phyloP scores from a whole-genome alignment of 257 asterid species.

The Solanum medicagineum region DNA sequence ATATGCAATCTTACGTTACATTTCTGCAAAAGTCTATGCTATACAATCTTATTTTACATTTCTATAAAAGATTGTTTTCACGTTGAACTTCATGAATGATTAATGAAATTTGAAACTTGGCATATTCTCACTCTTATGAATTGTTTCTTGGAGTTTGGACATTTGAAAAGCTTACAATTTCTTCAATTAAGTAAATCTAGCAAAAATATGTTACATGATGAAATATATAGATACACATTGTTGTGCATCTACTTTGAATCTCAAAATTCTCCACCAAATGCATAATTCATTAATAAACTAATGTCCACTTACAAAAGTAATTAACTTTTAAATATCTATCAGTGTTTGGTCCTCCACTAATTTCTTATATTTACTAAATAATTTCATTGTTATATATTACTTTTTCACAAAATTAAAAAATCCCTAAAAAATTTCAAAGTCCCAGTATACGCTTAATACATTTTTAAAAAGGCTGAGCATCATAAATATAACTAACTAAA shows the following conservation, averaged over 20 bases:
- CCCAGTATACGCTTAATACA: not conserved
- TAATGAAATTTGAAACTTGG: not conserved
- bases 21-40: too few relatives aligned
- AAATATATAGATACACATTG: not conserved
- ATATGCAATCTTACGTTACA: too few relatives aligned
- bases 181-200: not conserved
- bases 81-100: not conserved
- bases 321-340: not conserved
- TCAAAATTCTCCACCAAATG: not conserved
- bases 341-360: not conserved
- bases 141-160: not conserved
- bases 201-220: not conserved
- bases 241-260: not conserved
- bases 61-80: too few relatives aligned
- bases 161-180: not conserved
- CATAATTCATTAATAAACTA: not conserved
- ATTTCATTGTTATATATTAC: not conserved
- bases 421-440: not conserved
- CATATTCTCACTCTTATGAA: not conserved
- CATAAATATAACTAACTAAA: too few relatives aligned
- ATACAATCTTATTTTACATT: too few relatives aligned
- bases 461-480: too few relatives aligned
- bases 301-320: not conserved
- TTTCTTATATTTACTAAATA: not conserved
- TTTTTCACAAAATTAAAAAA: too few relatives aligned